A percentile compares a stretch with the other conserved stretches of the same genome.
Evolutionary conservation across 106 monocot species (phyloP).

Genomic region (Acorus gramineus): DNA sequence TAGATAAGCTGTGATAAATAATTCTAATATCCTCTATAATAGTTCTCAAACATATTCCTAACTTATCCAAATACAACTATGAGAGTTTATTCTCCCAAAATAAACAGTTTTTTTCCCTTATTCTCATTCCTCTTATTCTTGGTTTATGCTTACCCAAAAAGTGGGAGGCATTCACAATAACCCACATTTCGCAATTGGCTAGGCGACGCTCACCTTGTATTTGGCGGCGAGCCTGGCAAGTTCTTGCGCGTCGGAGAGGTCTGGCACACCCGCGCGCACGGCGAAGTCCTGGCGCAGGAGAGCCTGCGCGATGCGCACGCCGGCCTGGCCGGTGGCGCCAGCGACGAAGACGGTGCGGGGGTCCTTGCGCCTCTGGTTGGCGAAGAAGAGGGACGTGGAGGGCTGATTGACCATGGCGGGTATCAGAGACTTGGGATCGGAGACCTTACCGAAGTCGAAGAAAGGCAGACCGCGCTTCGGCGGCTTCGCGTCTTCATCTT

Average conservation of each 20-base stretch:
- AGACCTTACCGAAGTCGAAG: conserved; percentile 34
- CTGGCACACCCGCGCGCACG: conserved; percentile 87
- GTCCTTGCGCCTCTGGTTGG: conserved; percentile 47
- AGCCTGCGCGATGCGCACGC: conserved; percentile 51
- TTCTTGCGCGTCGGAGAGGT: conserved; percentile 73
- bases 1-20: too few relatives aligned
- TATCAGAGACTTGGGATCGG: conserved; percentile 39
- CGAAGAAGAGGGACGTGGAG: conserved; percentile 37
- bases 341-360: conserved; percentile 82
- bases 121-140: too few relatives aligned
- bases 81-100: too few relatives aligned
- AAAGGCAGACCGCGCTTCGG: conserved; percentile 25
- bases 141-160: too few relatives aligned
- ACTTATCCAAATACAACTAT: too few relatives aligned
- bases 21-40: too few relatives aligned
- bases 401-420: conserved; percentile 29
- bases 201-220: conserved; percentile 46
- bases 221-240: conserved; percentile 72
- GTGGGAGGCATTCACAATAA: too few relatives aligned
- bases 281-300: conserved; percentile 65
- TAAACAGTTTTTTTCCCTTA: too few relatives aligned
- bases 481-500: conserved; percentile 4
- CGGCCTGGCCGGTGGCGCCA: conserved; percentile 76
- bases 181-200: too few relatives aligned
- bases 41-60: too few relatives aligned